Evolutionary conservation across 2,329 filamentous ascomycete genomes (phyloP), one percentile per base, ranked within the genome.

Genomic region (Botrytis pseudocinerea): DNA sequence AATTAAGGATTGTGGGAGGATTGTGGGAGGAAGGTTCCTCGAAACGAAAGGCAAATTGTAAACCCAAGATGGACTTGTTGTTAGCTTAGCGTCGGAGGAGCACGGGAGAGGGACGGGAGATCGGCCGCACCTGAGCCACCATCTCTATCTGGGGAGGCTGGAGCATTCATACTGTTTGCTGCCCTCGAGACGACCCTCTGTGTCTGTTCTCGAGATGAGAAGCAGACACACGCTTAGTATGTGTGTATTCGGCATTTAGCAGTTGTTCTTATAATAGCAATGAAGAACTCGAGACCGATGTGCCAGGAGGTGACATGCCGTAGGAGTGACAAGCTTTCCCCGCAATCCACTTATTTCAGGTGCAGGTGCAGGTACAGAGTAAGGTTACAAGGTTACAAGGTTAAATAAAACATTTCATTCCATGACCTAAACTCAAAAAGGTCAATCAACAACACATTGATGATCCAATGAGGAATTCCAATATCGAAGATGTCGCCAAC

Each of bases 401-500:
- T 57, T 28, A 44, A 62, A 35, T 65, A 46, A 62, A 62, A n/a
- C n/a, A 42, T 57, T 35, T 35, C 35, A 7, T 51, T 51, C 38
- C n/a, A 57, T 57, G 8, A 57, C 51, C 51, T 57, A 57, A 66
- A 40, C 48, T 72, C 38, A 46, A 68, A 57, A 57, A 73, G 28
- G 42, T 59, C 62, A 32, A 28, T 28, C 51, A 57, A 57, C 51
- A 73, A 32, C 20, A 72, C 57, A 73, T 62, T 57, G 5, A 20
- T 38, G 16, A n/a, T 38, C 35, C 16, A 9, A 35, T 14, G 28
- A 38, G 46, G 32, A 25, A 18, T 18, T n/a, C 70, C 63, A 16
- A 71, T 28, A 20, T 9, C 64, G 46, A 40, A 76, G 74, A 82
- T 82, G 80, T 77, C 79, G 75, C 78, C 75, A 28, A 76, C 73